Base-by-base conservation (phyloP, 345 rosid species). In the Salix udensis region DNA sequence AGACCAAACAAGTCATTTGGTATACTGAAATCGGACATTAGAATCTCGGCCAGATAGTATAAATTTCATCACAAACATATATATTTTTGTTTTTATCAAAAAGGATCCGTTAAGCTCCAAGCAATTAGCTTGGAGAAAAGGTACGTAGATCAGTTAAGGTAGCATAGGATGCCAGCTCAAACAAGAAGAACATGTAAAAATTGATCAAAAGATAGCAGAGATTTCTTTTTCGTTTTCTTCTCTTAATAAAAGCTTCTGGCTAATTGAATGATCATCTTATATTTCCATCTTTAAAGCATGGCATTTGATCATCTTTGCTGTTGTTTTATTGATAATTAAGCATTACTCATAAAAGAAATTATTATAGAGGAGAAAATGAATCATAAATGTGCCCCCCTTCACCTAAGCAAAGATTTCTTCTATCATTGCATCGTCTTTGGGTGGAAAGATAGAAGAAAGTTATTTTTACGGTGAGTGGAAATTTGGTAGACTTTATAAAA, bases 391-490 rank as follows among this genome's bases (percentile, higher is more conserved):
- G 7, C 13, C 73, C 11, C 21, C 15, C 24, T 6, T 70, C 52
- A 53, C 23, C 36, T 19, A 37, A 40, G 67, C n/a, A 60, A 69
- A 28, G 60, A 34, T 58, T 67, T 70, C 53, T 40, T 70, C 78
- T 48, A 66, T 71, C 64, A 74, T 67, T 84, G 76, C 75, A 73
- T 60, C 73, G 24, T 65, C 77, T 79, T 80, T 24, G 64, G 83
- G 65, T 68, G 80, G 64, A 76, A 82, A 84, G 73, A 66, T 75
- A 71, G 68, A 77, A 68, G 76, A 62, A 67, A 53, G 74, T 31
- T 62, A 77, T 74, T 70, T 77, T 70, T 77, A 86, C 75, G 76
- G 85, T 53, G 55, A 78, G 80, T 52, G 68, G 73, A 74, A 66
- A 81, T 70, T 58, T 62, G 68, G 70, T 34, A 76, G 61, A 75